Base-by-base conservation (phyloP, 2,329 filamentous ascomycete genomes). In the Apiospora phragmitis region DNA sequence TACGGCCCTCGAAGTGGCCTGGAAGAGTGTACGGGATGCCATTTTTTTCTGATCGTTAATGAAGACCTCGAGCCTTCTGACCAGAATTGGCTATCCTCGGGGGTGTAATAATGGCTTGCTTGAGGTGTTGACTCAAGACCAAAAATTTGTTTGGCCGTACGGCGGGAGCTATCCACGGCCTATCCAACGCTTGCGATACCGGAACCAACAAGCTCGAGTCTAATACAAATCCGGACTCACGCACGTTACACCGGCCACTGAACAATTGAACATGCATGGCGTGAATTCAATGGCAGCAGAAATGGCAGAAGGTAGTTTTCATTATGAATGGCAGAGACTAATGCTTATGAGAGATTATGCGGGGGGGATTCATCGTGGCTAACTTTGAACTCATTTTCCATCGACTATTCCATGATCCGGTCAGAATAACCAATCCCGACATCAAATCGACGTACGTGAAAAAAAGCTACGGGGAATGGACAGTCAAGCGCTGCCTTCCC, bases 21-120 rank as follows among this genome's bases (percentile, higher is more conserved):
- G 75, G 69, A 73, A 68, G 55, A 79, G 72, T 45, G 75, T 72
- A 65, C 77, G 78, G 73, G 76, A 77, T 45, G 77, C 78, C 78
- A 80, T 80, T 65, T 71, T 76, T 71, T 69, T 9, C 55, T 75
- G 76, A 76, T 75, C 73, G 72, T 71, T 51, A 71, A 45, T 62
- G 71, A 67, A 77, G 77, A 77, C 76, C 74, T 69, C 70, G n/a
- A 76, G 74, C 65, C 72, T 71, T 73, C 73, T 75, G 76, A 77
- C 68, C 73, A 77, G 76, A 75, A 75, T 67, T 70, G 72, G 75
- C 73, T 42, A 45, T 59, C 51, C 51, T 59, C 70, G 47, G 70
- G 43, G 68, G 70, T 49, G 74, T 12, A 41, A 41, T 75, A 78
- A 78, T 77, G 69, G 75, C 55, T 49, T 70, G 70, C 71, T 41